Conservation (phyloP, 2,329 filamentous ascomycete genomes). For the Rutstroemia sp. region DNA sequence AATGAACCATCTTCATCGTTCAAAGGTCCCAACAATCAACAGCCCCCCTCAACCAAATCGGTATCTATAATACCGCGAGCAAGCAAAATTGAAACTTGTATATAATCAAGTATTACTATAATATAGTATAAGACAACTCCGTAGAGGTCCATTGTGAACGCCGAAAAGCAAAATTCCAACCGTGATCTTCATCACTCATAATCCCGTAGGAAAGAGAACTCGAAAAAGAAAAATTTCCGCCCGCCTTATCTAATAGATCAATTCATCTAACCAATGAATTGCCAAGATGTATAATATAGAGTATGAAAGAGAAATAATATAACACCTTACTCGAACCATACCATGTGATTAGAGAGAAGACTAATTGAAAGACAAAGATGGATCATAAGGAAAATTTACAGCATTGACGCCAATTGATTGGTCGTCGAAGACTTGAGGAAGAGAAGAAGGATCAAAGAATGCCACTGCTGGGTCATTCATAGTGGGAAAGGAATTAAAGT, state of each 20-base stretch:
- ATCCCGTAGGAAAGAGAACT: neutral
- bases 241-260: slow-evolving; percentile 4
- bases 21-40: no score
- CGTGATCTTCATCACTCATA: neutral
- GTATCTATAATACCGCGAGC: no score
- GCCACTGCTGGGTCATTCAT: slow-evolving; percentile 16
- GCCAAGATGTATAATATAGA: neutral
- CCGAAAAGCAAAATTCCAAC: neutral
- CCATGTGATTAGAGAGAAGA: slow-evolving; percentile 1
- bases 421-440: slow-evolving; percentile 17
- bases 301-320: slow-evolving; percentile 2
- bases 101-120: neutral
- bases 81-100: neutral
- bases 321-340: slow-evolving; percentile 16
- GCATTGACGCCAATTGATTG: slow-evolving; percentile 14
- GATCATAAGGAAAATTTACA: slow-evolving; percentile 17
- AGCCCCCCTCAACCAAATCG: no score
- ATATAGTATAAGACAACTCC: neutral
- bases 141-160: neutral
- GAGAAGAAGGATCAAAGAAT: slow-evolving; percentile 17
- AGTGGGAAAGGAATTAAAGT: slow-evolving; percentile 10
- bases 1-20: no score
- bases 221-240: neutral
- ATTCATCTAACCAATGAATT: slow-evolving; percentile 8
- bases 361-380: slow-evolving; percentile 6